These are phyloP conservation scores for Fusarium ramigenum DNA, from an alignment of 2,329 filamentous ascomycete species.

Conservation along the genomic window DNA sequence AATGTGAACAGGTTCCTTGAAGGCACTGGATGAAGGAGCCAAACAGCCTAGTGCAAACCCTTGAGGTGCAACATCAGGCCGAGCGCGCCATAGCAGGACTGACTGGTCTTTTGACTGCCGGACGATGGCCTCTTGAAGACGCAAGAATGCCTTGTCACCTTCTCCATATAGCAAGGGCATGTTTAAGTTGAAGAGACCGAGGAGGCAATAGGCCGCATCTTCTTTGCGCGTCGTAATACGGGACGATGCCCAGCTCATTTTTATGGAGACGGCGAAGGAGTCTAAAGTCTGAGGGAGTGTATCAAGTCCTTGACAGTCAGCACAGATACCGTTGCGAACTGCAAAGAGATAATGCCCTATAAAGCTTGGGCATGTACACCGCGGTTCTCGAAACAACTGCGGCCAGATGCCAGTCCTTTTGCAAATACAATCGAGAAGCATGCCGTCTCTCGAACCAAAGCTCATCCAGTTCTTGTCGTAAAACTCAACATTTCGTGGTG, in stretches of 20 bases:
- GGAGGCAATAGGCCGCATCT: constrained; percentile 45
- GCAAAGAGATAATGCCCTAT: not conserved
- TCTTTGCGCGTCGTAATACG: constrained; percentile 42
- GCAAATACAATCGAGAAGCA: constrained; percentile 30
- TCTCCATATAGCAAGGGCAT: constrained; percentile 46
- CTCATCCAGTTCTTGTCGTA: constrained; percentile 37
- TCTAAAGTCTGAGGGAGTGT: constrained; percentile 32
- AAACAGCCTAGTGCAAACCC: constrained; percentile 27
- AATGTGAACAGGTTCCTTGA: constrained; percentile 23
- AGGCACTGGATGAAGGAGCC: constrained; percentile 14
- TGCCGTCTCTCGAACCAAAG: constrained; percentile 38
- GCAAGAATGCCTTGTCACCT: constrained; percentile 39
- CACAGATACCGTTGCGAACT: constrained; percentile 34
- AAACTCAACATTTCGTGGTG: not conserved
- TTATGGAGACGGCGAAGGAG: constrained; percentile 38
- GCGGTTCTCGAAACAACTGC: constrained; percentile 28
- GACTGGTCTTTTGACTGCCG: constrained; percentile 39
- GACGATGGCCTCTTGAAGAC: constrained; percentile 39
- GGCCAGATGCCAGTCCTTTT: constrained; percentile 29
- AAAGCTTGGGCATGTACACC: constrained; percentile 24
- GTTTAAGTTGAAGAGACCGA: constrained; percentile 45
- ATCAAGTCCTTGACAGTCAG: constrained; percentile 11
- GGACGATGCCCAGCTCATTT: constrained; percentile 43
- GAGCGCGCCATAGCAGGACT: constrained; percentile 29
- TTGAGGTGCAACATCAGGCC: not conserved